Evolutionary conservation across 495 filamentous ascomycete genomes (phyloP).

Genomic region (Letharia lupina): DNA sequence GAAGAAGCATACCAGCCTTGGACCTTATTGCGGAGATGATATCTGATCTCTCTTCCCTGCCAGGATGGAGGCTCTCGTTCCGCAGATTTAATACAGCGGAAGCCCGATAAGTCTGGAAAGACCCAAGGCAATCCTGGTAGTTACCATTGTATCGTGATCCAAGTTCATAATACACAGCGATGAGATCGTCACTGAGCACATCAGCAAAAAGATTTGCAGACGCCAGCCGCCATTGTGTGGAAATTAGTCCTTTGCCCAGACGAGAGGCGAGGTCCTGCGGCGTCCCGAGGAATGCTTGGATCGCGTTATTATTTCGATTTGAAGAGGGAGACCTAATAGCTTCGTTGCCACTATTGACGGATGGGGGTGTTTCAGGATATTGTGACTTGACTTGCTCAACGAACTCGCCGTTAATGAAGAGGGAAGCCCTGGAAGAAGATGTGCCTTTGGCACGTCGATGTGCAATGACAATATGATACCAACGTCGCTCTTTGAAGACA

Average conservation of each 20-base stretch:
- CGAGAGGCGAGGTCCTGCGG: slow-evolving; percentile 81
- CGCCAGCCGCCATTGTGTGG: slow-evolving; percentile 78
- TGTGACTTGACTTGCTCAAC: slow-evolving; percentile 82
- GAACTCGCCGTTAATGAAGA: slow-evolving; percentile 91
- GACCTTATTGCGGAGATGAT: slow-evolving; percentile 79
- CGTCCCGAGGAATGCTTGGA: slow-evolving; percentile 90
- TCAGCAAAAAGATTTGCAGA: slow-evolving; percentile 84
- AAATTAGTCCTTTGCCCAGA: slow-evolving; percentile 65
- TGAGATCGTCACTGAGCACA: slow-evolving; percentile 79
- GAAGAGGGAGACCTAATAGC: slow-evolving; percentile 50
- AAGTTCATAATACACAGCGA: slow-evolving; percentile 82
- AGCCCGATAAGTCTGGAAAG: slow-evolving; percentile 95
- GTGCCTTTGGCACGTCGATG: slow-evolving; percentile 72
- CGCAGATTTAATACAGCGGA: slow-evolving; percentile 83
- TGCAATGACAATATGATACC: slow-evolving; percentile 89
- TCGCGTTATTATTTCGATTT: slow-evolving; percentile 50
- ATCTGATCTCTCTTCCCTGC: slow-evolving; percentile 85
- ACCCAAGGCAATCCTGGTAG: slow-evolving; percentile 90
- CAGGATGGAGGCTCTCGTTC: slow-evolving; percentile 85
- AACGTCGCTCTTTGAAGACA: slow-evolving; percentile 60
- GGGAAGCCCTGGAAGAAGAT: slow-evolving; percentile 68
- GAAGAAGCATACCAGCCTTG: slow-evolving; percentile 70
- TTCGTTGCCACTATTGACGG: slow-evolving; percentile 49
- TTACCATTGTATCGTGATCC: slow-evolving; percentile 89
- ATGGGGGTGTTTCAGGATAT: slow-evolving; percentile 66